phyloP scores from a whole-genome alignment of 305 asterid species.

The Plantago lanceolata region DNA sequence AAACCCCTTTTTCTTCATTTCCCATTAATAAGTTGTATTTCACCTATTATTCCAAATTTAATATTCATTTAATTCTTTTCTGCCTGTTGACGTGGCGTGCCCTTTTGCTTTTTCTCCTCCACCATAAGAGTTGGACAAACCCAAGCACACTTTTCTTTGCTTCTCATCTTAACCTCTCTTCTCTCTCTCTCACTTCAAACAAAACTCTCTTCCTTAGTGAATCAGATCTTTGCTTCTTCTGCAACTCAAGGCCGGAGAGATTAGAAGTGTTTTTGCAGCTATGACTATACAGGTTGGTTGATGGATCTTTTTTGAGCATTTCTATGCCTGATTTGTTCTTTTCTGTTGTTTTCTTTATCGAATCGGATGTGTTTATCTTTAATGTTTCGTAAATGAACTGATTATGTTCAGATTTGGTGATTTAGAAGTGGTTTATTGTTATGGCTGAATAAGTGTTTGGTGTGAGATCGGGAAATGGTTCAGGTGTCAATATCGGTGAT shows the following conservation, averaged over 20 bases:
- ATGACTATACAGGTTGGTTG: constrained; percentile 1
- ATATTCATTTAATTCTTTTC: constrained; percentile 23
- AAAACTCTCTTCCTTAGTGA: not conserved
- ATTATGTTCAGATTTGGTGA: too few relatives aligned
- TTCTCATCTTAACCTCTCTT: constrained; percentile 15
- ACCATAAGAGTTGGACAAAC: constrained; percentile 15
- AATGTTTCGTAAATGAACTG: too few relatives aligned
- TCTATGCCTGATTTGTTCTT: not conserved
- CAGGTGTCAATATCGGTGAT: not conserved
- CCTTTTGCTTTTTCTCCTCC: constrained; percentile 12
- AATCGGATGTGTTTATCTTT: too few relatives aligned
- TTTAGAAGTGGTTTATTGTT: not conserved
- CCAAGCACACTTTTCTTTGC: constrained; percentile 22
- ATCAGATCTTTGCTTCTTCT: not conserved
- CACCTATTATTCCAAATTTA: not conserved
- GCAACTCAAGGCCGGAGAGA: not conserved
- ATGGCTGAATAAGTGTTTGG: not conserved
- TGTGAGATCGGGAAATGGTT: not conserved
- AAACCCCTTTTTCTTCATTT: constrained; percentile 10
- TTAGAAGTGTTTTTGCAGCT: not conserved
- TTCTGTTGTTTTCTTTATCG: not conserved
- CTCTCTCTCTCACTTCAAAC: constrained; percentile 1
- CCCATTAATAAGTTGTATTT: not conserved
- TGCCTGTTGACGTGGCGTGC: constrained; percentile 25
- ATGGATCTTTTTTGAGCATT: not conserved